Conservation (phyloP, 352 stramenopile genomes). For the Phytophthora chlamydospora region DNA sequence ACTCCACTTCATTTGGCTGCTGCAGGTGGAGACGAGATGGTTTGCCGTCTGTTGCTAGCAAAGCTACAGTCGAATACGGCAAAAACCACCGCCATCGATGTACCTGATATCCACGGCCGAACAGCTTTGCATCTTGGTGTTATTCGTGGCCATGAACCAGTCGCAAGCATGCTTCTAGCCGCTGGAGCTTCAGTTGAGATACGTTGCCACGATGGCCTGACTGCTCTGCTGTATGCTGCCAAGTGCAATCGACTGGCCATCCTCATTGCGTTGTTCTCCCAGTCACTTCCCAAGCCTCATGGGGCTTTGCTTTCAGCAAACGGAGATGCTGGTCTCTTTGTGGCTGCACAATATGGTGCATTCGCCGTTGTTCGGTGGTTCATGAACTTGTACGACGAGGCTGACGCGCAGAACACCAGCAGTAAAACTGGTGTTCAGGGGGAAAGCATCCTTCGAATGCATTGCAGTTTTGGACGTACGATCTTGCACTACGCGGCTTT, state of each 20-base stretch:
- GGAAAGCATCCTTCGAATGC: conserved; percentile 6
- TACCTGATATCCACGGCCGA: conserved; percentile 37
- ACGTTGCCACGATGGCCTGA: conserved; percentile 45
- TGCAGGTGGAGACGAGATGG: conserved; percentile 39
- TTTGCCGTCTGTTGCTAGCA: conserved; percentile 50
- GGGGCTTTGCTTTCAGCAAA: conserved; percentile 32
- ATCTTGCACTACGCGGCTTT: conserved; percentile 60
- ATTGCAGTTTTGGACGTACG: conserved; percentile 36
- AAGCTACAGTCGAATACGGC: conserved; percentile 23
- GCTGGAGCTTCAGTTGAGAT: conserved; percentile 44
- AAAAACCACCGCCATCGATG: conserved; percentile 38
- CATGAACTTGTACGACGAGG: conserved; percentile 33
- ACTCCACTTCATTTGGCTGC: conserved; percentile 62
- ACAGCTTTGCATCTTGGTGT: conserved; percentile 59
- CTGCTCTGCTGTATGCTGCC: conserved; percentile 53
- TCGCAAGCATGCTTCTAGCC: conserved; percentile 44
- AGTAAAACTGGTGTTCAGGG: background rate
- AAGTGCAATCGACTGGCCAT: conserved; percentile 58
- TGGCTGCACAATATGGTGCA: conserved; percentile 42
- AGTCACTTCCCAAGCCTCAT: conserved; percentile 13
- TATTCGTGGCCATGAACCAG: conserved; percentile 48
- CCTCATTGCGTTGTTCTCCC: conserved; percentile 48
- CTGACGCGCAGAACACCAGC: background rate
- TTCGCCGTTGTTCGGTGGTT: conserved; percentile 67
- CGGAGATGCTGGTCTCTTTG: conserved; percentile 54